These are phyloP conservation scores for Bothriochloa decipiens DNA, from an alignment of 176 grass and related monocot species.

Conservation along the genomic window DNA sequence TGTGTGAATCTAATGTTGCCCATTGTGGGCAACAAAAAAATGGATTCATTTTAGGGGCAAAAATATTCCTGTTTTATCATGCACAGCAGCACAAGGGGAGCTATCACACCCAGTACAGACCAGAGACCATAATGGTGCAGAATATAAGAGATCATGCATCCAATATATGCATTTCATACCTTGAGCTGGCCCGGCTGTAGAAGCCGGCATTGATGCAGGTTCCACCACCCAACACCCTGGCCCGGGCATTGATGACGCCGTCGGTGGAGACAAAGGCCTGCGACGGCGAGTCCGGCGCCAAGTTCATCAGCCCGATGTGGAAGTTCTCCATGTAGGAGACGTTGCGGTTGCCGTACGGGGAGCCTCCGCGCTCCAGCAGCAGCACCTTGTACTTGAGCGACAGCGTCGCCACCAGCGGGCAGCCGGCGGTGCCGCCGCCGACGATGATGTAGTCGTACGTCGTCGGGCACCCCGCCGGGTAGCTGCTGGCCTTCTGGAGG, in stretches of 20 bases:
- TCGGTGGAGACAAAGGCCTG: slow-evolving; percentile 85
- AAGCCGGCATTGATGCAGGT: slow-evolving; percentile 92
- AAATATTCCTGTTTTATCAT: slow-evolving; percentile 19
- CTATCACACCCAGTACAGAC: not conserved
- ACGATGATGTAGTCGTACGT: slow-evolving; percentile 77
- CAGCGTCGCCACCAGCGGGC: slow-evolving; percentile 78
- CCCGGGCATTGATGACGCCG: slow-evolving; percentile 82
- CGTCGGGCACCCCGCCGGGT: not conserved
- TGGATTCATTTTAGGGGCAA: not conserved
- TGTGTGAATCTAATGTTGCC: not conserved
- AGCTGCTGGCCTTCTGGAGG: slow-evolving; percentile 70
- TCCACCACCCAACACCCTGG: slow-evolving; percentile 76
- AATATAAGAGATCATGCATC: not conserved
- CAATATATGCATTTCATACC: slow-evolving; percentile 33
- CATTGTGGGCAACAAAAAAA: not conserved
- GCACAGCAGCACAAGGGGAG: not conserved
- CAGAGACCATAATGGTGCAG: not conserved
- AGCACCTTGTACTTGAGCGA: slow-evolving; percentile 66
- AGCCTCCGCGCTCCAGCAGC: slow-evolving; percentile 70
- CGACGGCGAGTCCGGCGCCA: slow-evolving; percentile 58
- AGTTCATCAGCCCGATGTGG: slow-evolving; percentile 67
- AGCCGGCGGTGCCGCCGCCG: slow-evolving; percentile 72
- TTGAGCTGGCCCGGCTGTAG: slow-evolving; percentile 80
- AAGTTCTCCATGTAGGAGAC: slow-evolving; percentile 78
- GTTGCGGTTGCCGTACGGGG: slow-evolving; percentile 81